Percentiles rank a stretch among this genome's conserved stretches.
Evolutionary conservation across 306 rosid species (phyloP).

Genomic region (Spatholobus suberectus): DNA sequence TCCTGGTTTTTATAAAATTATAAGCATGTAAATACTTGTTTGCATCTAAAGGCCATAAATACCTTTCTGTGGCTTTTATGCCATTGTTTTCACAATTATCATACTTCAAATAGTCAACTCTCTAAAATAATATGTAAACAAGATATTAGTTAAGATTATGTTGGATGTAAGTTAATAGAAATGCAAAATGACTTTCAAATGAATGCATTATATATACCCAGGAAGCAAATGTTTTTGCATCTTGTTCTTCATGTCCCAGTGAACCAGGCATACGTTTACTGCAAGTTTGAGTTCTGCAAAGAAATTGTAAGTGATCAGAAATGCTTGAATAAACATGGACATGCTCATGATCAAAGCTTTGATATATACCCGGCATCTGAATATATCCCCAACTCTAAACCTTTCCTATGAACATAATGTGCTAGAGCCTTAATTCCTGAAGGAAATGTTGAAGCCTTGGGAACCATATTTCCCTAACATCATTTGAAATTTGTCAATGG

Average conservation of each 20-base stretch:
- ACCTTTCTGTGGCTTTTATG: constrained; percentile 59
- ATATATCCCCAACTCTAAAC: constrained; percentile 68
- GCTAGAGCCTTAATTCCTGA: constrained; percentile 72
- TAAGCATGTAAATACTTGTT: neutral
- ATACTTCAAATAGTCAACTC: constrained; percentile 72
- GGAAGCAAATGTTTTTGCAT: constrained; percentile 74
- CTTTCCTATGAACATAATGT: constrained; percentile 68
- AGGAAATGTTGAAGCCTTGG: constrained; percentile 66
- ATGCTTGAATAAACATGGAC: neutral
- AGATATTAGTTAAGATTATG: neutral
- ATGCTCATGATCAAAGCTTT: neutral
- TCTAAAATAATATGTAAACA: constrained; percentile 42
- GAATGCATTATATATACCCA: constrained; percentile 58
- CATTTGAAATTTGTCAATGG: neutral
- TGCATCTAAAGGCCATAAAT: neutral
- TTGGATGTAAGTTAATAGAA: neutral
- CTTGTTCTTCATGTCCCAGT: constrained; percentile 66
- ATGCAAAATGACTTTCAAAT: neutral
- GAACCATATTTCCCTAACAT: constrained; percentile 65
- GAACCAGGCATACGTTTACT: constrained; percentile 73
- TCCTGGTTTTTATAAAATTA: too few species aligned
- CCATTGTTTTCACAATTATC: constrained; percentile 63
- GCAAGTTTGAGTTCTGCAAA: constrained; percentile 59
- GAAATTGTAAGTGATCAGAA: neutral
- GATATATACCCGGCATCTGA: constrained; percentile 70